Percentiles rank a stretch among this genome's conserved stretches.
Conservation (phyloP, 306 rosid genomes). For the Myrica gale region DNA sequence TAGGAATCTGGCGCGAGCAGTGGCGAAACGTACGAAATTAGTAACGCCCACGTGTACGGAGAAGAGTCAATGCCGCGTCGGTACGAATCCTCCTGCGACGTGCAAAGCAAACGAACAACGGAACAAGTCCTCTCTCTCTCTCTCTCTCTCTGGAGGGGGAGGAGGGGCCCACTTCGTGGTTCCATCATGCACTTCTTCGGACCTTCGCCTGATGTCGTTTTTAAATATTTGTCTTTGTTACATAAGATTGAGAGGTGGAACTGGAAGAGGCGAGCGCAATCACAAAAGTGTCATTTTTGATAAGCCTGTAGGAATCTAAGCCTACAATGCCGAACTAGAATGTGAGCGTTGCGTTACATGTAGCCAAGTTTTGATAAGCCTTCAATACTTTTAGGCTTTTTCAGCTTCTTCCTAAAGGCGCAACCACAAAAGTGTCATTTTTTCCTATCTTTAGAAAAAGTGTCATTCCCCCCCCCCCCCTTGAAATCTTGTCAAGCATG, state of each 20-base stretch:
- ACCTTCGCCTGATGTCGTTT: neutral
- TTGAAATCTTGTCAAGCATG: too few relatives aligned
- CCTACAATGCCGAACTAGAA: neutral
- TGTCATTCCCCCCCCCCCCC: too few relatives aligned
- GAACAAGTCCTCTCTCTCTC: too few relatives aligned
- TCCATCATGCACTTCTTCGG: neutral
- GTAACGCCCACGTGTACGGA: conserved; percentile 23
- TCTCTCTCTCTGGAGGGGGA: too few relatives aligned
- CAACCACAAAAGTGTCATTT: too few relatives aligned
- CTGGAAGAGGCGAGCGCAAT: neutral
- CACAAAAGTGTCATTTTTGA: too few relatives aligned
- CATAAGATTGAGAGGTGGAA: neutral
- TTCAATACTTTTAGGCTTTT: neutral
- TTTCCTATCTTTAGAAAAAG: too few relatives aligned
- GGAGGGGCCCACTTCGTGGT: neutral
- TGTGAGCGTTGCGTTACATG: neutral
- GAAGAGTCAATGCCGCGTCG: conserved; percentile 21
- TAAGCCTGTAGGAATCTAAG: too few relatives aligned
- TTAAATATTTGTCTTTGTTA: too few relatives aligned
- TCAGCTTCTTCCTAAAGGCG: neutral
- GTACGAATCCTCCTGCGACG: conserved; percentile 14
- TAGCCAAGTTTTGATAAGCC: neutral
- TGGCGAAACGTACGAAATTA: conserved; percentile 25
- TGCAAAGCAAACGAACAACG: neutral
- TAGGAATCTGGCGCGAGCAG: too few relatives aligned